phyloP scores from a whole-genome alignment of 805 yeast species.

The Kodamaea fukazawae region DNA sequence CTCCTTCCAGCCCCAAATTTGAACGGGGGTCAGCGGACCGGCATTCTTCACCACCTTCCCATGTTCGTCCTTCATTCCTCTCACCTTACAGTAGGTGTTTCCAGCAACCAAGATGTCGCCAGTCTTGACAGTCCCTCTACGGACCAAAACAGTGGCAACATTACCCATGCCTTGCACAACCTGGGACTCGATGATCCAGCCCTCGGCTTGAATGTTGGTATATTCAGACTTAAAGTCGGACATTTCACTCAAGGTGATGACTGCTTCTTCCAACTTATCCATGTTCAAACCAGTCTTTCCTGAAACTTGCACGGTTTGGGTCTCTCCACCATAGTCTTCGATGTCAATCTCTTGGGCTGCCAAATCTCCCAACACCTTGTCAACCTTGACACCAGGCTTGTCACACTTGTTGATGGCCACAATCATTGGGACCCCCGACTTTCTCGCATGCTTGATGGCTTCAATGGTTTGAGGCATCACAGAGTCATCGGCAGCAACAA shows the following conservation, averaged over 20 bases:
- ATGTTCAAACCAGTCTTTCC: conserved; percentile 89
- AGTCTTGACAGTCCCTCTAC: conserved; percentile 68
- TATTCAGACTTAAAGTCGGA: conserved; percentile 68
- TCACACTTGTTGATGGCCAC: conserved; percentile 95
- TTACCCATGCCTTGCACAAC: conserved; percentile 79
- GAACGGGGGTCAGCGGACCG: conserved; percentile 86
- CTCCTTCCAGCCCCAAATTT: conserved; percentile 91
- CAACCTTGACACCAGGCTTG: conserved; percentile 69
- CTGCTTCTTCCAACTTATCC: conserved; percentile 86
- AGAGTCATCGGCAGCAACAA: conserved; percentile 96
- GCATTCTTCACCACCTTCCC: conserved; percentile 66
- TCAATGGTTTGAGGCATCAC: conserved; percentile 97
- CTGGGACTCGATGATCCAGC: conserved; percentile 86
- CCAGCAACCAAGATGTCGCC: conserved; percentile 86
- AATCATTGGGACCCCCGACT: conserved; percentile 75
- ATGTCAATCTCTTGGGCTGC: conserved; percentile 75
- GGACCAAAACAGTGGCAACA: conserved; percentile 79
- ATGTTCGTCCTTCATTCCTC: conserved; percentile 69
- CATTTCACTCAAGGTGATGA: conserved; percentile 79
- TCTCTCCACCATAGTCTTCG: conserved; percentile 94
- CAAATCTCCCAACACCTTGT: conserved; percentile 74
- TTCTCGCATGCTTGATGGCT: conserved; percentile 89
- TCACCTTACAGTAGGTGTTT: conserved; percentile 78
- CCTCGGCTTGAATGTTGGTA: conserved; percentile 60
- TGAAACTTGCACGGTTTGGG: conserved; percentile 82